Base-by-base conservation (phyloP, 2,329 filamentous ascomycete genomes). In the Bipolaris victoriae region DNA sequence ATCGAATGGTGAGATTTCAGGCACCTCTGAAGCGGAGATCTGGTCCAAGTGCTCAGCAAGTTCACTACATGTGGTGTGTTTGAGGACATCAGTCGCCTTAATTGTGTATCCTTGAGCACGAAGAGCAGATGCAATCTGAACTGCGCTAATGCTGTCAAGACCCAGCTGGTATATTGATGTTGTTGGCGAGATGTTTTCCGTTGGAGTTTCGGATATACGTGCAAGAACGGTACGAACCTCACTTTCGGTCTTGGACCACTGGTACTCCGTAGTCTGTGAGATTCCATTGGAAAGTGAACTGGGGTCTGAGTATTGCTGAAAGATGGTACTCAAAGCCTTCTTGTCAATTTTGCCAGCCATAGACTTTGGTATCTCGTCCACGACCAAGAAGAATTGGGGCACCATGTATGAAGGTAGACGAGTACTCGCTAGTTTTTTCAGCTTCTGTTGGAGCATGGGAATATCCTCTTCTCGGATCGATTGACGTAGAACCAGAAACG, bases 131-230 rank as follows among this genome's bases (percentile, higher is more conserved):
- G 92, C 90, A 9, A 97, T 81, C 68, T 97, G 92, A 15, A 86
- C 82, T 0, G 92, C 90, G 58, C 90, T 93, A 68, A 98, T 95
- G 71, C 93, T 97, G 75, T 97, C 93, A 3, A 97, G 79, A 0
- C 94, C 94, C n/a, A 97, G 84, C 56, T 90, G 87, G 67, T 94
- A 96, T 47, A 98, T 91, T 0, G 90, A 92, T 0, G 87, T 91
- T 9, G 83, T 71, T 11, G 81, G 82, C 3, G 72, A 67, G 45
- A 97, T 88, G 0, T 77, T 78, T 0, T 80, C 67, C 1, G 71
- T 54, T 0, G 83, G 72, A 4, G 83, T 75, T 1, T 80, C 78
- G 0, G 89, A 87, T 22, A 95, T 80, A 6, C 77, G 77, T 0
- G 85, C 81, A 16, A 93, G 74, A 0, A 86, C 79, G 0, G 80